Evolutionary conservation across 1,139 yeast species (phyloP), one percentile per base, ranked within the genome.

Genomic region (Blastobotrys apis): DNA sequence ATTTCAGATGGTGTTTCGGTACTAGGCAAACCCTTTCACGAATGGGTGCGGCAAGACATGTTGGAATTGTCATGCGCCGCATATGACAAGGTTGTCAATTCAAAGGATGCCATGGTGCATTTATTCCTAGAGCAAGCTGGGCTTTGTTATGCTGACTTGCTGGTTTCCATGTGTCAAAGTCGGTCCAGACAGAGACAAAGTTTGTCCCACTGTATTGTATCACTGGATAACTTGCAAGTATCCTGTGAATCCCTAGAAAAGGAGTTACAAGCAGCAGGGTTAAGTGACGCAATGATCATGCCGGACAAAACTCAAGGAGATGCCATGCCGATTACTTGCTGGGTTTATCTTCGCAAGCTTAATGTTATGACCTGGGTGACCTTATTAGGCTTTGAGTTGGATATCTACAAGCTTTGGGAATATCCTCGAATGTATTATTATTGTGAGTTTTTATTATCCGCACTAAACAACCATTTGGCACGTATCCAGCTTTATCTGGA

Each of bases 181-280:
- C 79, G 86, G 21, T 80, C 95, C 44, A 74, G 96, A 43, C 92
- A 86, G 58, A 77, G 96, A 52, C 96, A 87, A 58, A 71, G 78
- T 55, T 65, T 82, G 61, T 62, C 80, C 56, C 70, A 81, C 61
- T 66, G 74, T 59, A 56, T 78, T 53, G 55, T 77, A 5, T 59
- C 78, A 2, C 86, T 94, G 84, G 97, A 92, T 61, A 74, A 87
- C 2, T 67, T 87, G 27, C 97, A 90, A 59, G 94, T 83, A 72
- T 78, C 92, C 39, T 78, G 90, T 50, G 97, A 86, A 65, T 85
- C 86, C 66, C 77, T 90, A 60, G 98, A 92, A 67, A 44, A 51
- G 38, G 52, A 47, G 16, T 37, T 47, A 13, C 27, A 25, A n/a
- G 22, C 16, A 3, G 21, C 33, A 3, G 30, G 40, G 12, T 21